These are phyloP conservation scores for Phyllosticta paracitricarpa DNA, from an alignment of 2,329 filamentous ascomycete genomes.

Conservation along the genomic window DNA sequence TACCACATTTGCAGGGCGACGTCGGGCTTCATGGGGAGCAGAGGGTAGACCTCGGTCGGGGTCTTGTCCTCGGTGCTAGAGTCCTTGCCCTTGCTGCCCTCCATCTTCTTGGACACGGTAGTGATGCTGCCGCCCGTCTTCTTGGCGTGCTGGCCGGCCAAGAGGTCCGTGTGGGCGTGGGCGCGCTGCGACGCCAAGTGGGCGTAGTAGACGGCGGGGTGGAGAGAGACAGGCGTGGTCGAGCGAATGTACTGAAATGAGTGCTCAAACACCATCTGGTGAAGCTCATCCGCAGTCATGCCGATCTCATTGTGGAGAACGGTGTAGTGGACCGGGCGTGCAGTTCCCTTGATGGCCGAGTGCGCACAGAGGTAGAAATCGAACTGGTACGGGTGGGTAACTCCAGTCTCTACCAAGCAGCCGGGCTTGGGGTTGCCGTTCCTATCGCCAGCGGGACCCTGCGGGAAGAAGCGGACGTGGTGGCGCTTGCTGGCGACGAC, in stretches of 20 bases:
- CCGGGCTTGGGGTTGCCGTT: conserved; percentile 80
- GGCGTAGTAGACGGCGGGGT: conserved; percentile 89
- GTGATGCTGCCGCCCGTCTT: not conserved
- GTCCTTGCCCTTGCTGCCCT: conserved; percentile 16
- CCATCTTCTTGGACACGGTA: conserved; percentile 12
- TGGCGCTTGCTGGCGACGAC: conserved; percentile 89
- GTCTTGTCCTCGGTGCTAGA: conserved; percentile 20
- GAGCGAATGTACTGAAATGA: conserved; percentile 89
- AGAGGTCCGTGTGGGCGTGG: conserved; percentile 46
- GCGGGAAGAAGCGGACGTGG: conserved; percentile 85
- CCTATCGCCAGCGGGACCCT: conserved; percentile 47
- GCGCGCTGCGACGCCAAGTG: conserved; percentile 79
- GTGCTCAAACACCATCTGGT: conserved; percentile 87
- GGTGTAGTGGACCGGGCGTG: conserved; percentile 85
- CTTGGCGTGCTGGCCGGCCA: not conserved
- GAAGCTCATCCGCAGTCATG: conserved; percentile 57
- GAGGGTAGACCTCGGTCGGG: conserved; percentile 26
- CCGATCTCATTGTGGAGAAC: conserved; percentile 74
- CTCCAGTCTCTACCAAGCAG: conserved; percentile 75
- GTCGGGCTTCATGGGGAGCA: conserved; percentile 30
- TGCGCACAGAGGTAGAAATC: conserved; percentile 72
- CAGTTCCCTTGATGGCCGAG: conserved; percentile 83
- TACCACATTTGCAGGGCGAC: conserved; percentile 41
- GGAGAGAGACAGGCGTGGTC: conserved; percentile 82
- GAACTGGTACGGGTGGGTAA: conserved; percentile 84